Percentiles rank a stretch among this genome's conserved stretches.
Evolutionary conservation across 2,329 filamentous ascomycete genomes (phyloP).

Genomic region (Malbranchea cinnamomea): DNA sequence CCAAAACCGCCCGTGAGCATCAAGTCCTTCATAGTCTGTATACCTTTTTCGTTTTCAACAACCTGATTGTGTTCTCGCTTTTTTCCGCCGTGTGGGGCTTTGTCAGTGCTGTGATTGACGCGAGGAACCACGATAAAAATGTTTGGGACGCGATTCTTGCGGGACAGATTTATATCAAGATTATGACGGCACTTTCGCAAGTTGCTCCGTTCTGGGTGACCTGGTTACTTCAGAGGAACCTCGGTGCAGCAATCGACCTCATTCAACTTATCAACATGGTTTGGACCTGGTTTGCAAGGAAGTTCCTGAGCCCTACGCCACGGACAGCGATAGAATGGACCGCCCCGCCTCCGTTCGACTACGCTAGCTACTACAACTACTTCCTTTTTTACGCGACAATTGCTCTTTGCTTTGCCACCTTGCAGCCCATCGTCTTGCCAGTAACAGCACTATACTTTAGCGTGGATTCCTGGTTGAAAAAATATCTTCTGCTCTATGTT

Average conservation of each 20-base stretch:
- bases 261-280: constrained; percentile 71
- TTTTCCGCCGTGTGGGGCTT: constrained; percentile 74
- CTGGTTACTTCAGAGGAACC: constrained; percentile 80
- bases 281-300: constrained; percentile 73
- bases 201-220: constrained; percentile 90
- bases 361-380: constrained; percentile 95
- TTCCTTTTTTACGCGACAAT: constrained; percentile 91
- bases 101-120: constrained; percentile 47
- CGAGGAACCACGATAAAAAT: constrained; percentile 41
- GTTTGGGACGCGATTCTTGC: constrained; percentile 55
- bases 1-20: constrained; percentile 80
- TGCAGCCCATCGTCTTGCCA: constrained; percentile 77
- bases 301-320: constrained; percentile 75
- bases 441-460: constrained; percentile 81
- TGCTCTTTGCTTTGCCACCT: constrained; percentile 63
- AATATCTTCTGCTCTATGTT: constrained; percentile 86
- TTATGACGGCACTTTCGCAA: constrained; percentile 62
- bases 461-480: constrained; percentile 80
- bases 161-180: constrained; percentile 44
- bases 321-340: constrained; percentile 84
- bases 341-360: constrained; percentile 84
- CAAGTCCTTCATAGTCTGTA: constrained; percentile 87
- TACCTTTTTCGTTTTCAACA: constrained; percentile 95
- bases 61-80: constrained; percentile 81
- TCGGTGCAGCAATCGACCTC: constrained; percentile 89